Base-by-base conservation (phyloP, 768 basidiomycete species). In the Clitopilus passeckerianus region DNA sequence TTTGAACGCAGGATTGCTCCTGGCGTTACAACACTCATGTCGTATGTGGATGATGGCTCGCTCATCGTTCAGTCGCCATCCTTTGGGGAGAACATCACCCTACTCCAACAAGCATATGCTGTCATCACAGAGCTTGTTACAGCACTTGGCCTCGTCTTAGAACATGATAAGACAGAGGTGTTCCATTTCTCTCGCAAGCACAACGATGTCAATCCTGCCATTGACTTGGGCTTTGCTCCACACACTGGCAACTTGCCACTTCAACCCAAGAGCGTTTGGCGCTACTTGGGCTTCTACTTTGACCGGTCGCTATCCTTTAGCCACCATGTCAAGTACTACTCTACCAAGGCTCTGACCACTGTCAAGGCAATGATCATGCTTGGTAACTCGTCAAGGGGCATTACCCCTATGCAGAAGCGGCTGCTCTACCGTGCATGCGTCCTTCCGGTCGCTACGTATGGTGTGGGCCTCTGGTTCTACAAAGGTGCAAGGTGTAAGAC, bases 1-100 rank as follows among this genome's bases (percentile, higher is more conserved):
- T 59, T 53, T 23, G 9, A 59, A 22, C 9, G 14, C 10, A 18
- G n/a, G 18, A 50, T 50, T n/a, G 5, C 41, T 22, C n/a, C 16
- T n/a, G n/a, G 2, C 1, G 14, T 15, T 7, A 24, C 37, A n/a
- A 34, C 30, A 1, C n/a, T 59, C 30, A 59, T 59, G 18, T 53
- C 58, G 1, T 59, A 53, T 20, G 58, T 59, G 0, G 58, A 59
- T 23, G 52, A 59, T 53, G 52, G 58, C 16, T 34, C 52, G 4
- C 46, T 59, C 52, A 59, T 59, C 24, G 58, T 34, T 1, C 58
- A 59, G 50, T 59, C 58, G 1, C 15, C 33, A 2, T 6, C 27
- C 9, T 34, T n/a, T 30, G 33, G 20, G 10, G 18, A 59, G 30
- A 54, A 54, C 23, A 33, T 41, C n/a, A 12, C 16, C 10, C n/a